Evolutionary conservation across 169 alveolate genomes (phyloP).

Genomic region (Blepharisma undulans): DNA sequence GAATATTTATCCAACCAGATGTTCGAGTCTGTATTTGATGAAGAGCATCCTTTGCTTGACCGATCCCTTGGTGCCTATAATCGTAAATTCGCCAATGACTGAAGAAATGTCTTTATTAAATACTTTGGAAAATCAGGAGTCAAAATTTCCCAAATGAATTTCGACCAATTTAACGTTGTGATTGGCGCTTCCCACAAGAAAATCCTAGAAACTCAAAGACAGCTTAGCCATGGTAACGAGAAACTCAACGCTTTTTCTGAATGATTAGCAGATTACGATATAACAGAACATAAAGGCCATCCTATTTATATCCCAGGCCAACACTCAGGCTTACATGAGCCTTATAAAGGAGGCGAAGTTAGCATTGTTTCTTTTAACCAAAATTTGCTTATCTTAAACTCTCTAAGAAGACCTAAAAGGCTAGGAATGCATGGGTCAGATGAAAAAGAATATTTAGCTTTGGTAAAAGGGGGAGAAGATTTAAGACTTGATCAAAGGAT

Average conservation of each 20-base stretch:
- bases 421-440: conserved; percentile 82
- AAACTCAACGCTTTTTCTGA: conserved; percentile 73
- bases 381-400: conserved; percentile 68
- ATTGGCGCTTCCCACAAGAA: conserved; percentile 18
- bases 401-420: conserved; percentile 87
- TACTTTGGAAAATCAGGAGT: conserved; percentile 53
- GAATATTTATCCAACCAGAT: neutral
- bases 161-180: neutral
- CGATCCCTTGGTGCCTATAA: conserved; percentile 68
- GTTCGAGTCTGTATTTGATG: neutral
- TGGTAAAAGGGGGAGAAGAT: conserved; percentile 90
- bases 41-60: neutral
- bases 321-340: conserved; percentile 63
- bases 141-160: conserved; percentile 40
- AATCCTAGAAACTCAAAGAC: neutral
- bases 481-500: conserved; percentile 87
- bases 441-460: conserved; percentile 82
- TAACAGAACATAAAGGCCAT: conserved; percentile 54
- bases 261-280: conserved; percentile 76
- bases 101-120: conserved; percentile 40
- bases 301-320: conserved; percentile 80
- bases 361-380: conserved; percentile 75
- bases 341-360: conserved; percentile 51
- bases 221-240: conserved; percentile 52
- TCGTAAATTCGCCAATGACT: conserved; percentile 69